A percentile compares a stretch with the other conserved stretches of the same genome.
These are phyloP conservation scores for Eucalyptus urophylla DNA, from an alignment of 345 rosid species.

Conservation along the genomic window DNA sequence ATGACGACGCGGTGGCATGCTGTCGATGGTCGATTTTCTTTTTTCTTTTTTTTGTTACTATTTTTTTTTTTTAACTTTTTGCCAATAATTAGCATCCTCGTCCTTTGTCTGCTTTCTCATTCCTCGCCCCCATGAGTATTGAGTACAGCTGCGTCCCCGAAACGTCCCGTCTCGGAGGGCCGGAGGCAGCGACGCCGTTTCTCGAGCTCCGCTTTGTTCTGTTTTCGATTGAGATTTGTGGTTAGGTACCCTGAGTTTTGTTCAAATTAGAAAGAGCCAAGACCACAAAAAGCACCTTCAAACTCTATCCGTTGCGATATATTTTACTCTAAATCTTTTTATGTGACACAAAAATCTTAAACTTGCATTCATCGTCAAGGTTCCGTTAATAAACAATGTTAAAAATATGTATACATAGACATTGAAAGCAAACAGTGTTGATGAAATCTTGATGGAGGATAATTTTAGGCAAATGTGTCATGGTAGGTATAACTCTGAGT, in stretches of 20 bases:
- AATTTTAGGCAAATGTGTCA: fast-evolving
- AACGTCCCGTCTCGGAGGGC: background rate
- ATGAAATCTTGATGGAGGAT: fast-evolving
- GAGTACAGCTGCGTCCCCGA: background rate
- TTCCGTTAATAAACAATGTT: fast-evolving
- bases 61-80: background rate
- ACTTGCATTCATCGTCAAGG: fast-evolving
- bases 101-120: background rate
- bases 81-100: background rate
- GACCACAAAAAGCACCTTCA: fast-evolving
- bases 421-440: fast-evolving
- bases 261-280: background rate
- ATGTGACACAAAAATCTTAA: fast-evolving
- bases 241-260: background rate
- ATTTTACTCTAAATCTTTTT: too few relatives aligned
- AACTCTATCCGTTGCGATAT: too few relatives aligned
- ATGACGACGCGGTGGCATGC: background rate
- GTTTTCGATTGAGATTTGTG: too few relatives aligned
- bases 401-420: too few relatives aligned
- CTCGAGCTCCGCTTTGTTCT: background rate
- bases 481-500: fast-evolving
- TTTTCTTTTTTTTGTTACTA: fast-evolving
- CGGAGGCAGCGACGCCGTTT: background rate
- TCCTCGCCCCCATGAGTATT: background rate
- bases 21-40: background rate